A percentile compares a stretch with the other conserved stretches of the same genome.
Conservation (phyloP, 495 filamentous ascomycete genomes). For the Aspergillus asperescens region DNA sequence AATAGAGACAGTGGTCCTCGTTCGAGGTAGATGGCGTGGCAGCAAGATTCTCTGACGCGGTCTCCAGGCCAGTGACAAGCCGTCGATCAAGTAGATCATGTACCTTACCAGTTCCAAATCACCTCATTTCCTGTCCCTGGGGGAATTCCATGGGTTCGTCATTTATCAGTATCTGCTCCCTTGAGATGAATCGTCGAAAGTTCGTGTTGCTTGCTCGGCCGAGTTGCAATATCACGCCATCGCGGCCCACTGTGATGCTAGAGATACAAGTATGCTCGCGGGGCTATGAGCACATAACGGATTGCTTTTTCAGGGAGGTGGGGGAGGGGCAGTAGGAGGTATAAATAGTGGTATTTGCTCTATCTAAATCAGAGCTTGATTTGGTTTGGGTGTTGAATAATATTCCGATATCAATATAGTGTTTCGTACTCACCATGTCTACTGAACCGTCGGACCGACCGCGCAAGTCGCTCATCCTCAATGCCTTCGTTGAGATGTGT, state of each 20-base stretch:
- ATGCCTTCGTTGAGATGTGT: slow-evolving; percentile 57
- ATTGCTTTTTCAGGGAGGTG: neutral
- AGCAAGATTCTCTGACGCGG: too few species aligned
- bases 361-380: neutral
- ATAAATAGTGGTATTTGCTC: neutral
- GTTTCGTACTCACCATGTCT: neutral
- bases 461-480: slow-evolving; percentile 51
- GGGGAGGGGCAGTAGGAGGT: neutral
- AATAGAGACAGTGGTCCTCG: too few species aligned
- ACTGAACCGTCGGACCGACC: slow-evolving; percentile 5
- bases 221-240: slow-evolving; percentile 32
- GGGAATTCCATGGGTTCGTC: too few species aligned
- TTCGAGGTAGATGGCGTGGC: too few species aligned
- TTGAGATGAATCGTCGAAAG: too few species aligned
- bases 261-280: slow-evolving; percentile 16
- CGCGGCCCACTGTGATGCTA: slow-evolving; percentile 40
- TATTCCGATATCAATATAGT: too few species aligned
- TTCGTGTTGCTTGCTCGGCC: slow-evolving; percentile 4
- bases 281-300: slow-evolving; percentile 11
- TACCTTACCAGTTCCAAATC: too few species aligned
- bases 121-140: too few species aligned
- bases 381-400: too few species aligned
- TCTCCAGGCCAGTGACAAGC: too few species aligned
- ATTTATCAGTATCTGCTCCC: too few species aligned
- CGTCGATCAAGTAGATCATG: too few species aligned